Evolutionary conservation across 2,329 filamentous ascomycete genomes (phyloP).

Genomic region (Colletotrichum australisinense): DNA sequence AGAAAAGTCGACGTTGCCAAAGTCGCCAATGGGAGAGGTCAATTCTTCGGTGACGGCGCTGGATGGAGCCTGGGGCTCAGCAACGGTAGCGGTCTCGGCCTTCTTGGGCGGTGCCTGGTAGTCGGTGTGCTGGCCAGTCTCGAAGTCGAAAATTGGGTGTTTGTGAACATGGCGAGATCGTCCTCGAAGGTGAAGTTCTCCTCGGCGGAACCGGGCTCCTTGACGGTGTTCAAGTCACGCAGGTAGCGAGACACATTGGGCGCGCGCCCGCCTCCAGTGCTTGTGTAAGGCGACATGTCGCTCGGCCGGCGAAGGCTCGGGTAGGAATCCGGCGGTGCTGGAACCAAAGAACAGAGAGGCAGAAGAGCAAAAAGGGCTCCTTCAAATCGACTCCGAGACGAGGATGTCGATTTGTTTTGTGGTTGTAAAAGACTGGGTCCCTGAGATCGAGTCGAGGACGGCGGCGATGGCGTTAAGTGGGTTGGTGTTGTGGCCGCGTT

Average conservation of each 20-base stretch:
- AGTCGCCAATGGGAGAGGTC: constrained; percentile 55
- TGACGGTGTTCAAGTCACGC: constrained; percentile 83
- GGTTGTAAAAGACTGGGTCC: constrained; percentile 21
- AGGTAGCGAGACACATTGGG: constrained; percentile 93
- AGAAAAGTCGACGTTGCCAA: constrained; percentile 59
- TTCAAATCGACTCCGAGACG: constrained; percentile 10
- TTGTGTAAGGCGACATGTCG: constrained; percentile 73
- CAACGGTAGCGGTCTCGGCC: constrained; percentile 44
- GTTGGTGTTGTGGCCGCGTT: constrained; percentile 16
- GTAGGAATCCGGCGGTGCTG: neutral
- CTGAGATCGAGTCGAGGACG: constrained; percentile 4
- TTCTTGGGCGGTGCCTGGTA: constrained; percentile 63
- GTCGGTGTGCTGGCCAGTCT: constrained; percentile 71
- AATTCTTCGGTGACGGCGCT: constrained; percentile 41
- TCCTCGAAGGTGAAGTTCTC: constrained; percentile 75
- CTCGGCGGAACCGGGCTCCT: constrained; percentile 66
- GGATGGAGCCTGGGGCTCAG: constrained; percentile 42
- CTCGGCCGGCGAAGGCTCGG: constrained; percentile 22
- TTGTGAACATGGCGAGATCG: constrained; percentile 83
- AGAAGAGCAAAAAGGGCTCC: constrained; percentile 21
- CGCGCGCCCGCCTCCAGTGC: constrained; percentile 75
- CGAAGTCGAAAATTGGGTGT: constrained; percentile 86
- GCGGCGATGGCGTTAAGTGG: constrained; percentile 28
- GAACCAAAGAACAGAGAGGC: neutral
- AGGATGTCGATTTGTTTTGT: constrained; percentile 31